Base-by-base conservation (phyloP, 305 asterid species). In the Rubia tinctorum region DNA sequence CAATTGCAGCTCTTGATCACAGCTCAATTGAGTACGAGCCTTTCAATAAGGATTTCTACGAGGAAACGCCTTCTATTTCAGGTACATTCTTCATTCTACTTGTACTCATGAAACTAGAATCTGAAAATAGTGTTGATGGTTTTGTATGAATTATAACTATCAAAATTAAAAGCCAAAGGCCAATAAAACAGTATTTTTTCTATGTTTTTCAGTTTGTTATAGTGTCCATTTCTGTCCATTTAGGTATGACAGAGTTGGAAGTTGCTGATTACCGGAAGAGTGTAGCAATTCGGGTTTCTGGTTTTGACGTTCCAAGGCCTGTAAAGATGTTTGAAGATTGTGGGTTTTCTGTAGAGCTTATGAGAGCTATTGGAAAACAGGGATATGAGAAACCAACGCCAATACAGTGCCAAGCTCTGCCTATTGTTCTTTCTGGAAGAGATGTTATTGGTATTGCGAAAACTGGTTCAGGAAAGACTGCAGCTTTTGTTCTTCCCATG, bases 401-500 rank as follows among this genome's bases (percentile, higher is more conserved):
- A 45, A 94, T 94, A 86, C 99, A 94, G 74, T 92, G 99, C 81
- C 98, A 94, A 82, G 93, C 99, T 81, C 82, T 94, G 61, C 97
- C 99, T 14, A 87, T 92, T 77, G 96, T 88, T 75, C 97, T 94
- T 44, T 88, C 99, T 69, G 99, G 99, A 83, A 87, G 99, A 82
- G 99, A 94, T 75, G 79, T 90, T 69, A 94, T 94, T 77, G 99
- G 93, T 66, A 92, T 94, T 79, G 99, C 99, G 69, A 94, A 94
- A 86, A 94, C 99, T 66, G 99, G 99, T 39, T 94, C 99, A 22
- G 99, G 99, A 71, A 94, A 94, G 86, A 94, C 99, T 60, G 99
- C 96, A 70, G 84, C 99, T 2, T 94, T 94, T 61, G 96, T 94
- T 80, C 97, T 94, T 76, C 99, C 99, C 20, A 88, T 94, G 99